Percentiles rank a stretch among this genome's conserved stretches.
Evolutionary conservation across 306 rosid species (phyloP).

Genomic region (Dryas octopetala): DNA sequence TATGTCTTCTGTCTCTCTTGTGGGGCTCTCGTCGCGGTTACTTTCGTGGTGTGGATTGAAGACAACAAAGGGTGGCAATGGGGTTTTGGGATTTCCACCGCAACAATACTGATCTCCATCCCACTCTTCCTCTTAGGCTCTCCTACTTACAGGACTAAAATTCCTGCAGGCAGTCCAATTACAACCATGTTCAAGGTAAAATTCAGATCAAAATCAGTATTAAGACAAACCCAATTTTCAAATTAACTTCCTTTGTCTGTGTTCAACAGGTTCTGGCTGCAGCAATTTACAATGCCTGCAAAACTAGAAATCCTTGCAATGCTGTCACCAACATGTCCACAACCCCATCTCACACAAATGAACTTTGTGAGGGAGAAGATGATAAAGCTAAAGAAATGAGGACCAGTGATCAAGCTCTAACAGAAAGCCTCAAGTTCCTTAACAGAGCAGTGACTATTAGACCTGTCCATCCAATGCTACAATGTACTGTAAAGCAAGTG

Average conservation of each 20-base stretch:
- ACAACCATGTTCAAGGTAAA: slow-evolving; percentile 67
- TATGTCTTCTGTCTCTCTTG: slow-evolving; percentile 67
- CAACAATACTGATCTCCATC: slow-evolving; percentile 56
- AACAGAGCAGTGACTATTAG: slow-evolving; percentile 43
- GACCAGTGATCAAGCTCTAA: slow-evolving; percentile 21
- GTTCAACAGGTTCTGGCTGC: slow-evolving; percentile 60
- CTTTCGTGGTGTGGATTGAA: slow-evolving; percentile 83
- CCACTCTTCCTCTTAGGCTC: slow-evolving; percentile 79
- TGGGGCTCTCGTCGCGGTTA: slow-evolving; percentile 76
- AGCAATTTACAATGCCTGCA: slow-evolving; percentile 47
- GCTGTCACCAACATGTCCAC: slow-evolving; percentile 37
- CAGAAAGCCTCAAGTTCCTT: slow-evolving; percentile 52
- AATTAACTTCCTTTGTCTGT: not conserved
- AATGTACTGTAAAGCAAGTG: slow-evolving; percentile 58
- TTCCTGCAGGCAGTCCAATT: slow-evolving; percentile 72
- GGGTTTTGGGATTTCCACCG: slow-evolving; percentile 74
- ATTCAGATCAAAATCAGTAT: not conserved
- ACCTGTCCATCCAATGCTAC: slow-evolving; percentile 44
- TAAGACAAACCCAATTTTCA: not conserved
- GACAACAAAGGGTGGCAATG: slow-evolving; percentile 90
- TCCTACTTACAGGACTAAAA: slow-evolving; percentile 53
- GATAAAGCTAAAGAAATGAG: slow-evolving; percentile 21
- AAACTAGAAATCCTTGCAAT: slow-evolving; percentile 36
- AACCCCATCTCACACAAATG: slow-evolving; percentile 32
- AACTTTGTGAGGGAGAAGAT: slow-evolving; percentile 29